Evolutionary conservation across 164 flowering plant species (phyloP).

Genomic region (Cinnamomum chago): DNA sequence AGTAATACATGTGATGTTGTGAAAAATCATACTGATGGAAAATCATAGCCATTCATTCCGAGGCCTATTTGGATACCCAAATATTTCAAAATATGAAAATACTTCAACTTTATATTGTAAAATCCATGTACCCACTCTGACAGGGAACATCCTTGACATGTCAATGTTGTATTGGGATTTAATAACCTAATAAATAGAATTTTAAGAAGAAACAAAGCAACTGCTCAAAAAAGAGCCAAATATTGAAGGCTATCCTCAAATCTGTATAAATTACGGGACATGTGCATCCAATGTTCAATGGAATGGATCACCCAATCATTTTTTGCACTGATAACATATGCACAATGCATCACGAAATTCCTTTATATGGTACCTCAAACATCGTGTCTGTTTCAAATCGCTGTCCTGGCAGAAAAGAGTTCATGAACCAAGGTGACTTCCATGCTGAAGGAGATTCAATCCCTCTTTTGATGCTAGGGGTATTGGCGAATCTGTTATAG

Average conservation of each 20-base stretch:
- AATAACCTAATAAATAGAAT: too few species aligned
- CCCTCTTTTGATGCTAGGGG: constrained; percentile 65
- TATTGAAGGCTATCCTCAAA: neutral
- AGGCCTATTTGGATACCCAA: too few species aligned
- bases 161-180: too few species aligned
- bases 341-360: too few species aligned
- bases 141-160: too few species aligned
- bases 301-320: neutral
- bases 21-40: neutral
- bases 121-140: too few species aligned
- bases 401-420: constrained; percentile 62
- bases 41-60: too few species aligned
- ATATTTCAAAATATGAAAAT: too few species aligned
- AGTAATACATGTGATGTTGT: neutral
- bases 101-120: too few species aligned
- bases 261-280: too few species aligned
- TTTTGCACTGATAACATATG: neutral
- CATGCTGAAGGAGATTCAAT: constrained; percentile 94
- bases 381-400: constrained; percentile 69
- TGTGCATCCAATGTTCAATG: neutral
- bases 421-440: constrained; percentile 94
- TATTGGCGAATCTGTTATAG: constrained; percentile 52
- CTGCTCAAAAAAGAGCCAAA: neutral
- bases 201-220: neutral
- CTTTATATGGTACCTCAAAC: constrained; percentile 53